Evolutionary conservation across 2,329 filamentous ascomycete species (phyloP).

Genomic region (Lachnellula suecica): DNA sequence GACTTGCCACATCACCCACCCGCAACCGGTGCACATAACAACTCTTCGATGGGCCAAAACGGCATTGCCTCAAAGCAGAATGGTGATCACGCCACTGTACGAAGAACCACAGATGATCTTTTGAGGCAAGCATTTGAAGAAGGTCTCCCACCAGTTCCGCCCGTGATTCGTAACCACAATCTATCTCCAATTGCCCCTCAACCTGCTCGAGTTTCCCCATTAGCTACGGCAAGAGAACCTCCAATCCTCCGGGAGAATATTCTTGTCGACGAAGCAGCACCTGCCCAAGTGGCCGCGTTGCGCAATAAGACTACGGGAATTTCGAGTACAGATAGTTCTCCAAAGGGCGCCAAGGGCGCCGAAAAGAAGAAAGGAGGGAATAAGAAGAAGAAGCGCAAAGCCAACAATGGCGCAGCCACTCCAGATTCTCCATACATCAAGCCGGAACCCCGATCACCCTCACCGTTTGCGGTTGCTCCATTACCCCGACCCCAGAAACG

Average conservation of each 20-base stretch:
- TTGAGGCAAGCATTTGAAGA: constrained; percentile 40
- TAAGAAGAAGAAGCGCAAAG: constrained; percentile 52
- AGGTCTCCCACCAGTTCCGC: constrained; percentile 51
- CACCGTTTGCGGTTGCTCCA: constrained; percentile 54
- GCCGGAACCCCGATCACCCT: constrained; percentile 62
- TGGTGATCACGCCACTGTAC: constrained; percentile 35
- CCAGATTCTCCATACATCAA: constrained; percentile 58
- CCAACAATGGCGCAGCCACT: constrained; percentile 42
- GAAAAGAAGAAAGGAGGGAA: constrained; percentile 48
- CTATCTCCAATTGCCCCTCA: constrained; percentile 73
- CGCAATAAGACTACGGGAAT: constrained; percentile 44
- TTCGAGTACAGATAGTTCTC: constrained; percentile 61
- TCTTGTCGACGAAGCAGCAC: constrained; percentile 29
- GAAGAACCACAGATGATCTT: constrained; percentile 36
- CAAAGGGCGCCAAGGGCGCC: constrained; percentile 49
- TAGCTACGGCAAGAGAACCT: constrained; percentile 45
- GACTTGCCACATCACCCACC: background rate
- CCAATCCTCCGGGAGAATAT: constrained; percentile 28
- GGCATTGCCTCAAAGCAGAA: constrained; percentile 20
- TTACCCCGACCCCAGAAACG: constrained; percentile 57
- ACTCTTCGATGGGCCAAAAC: background rate
- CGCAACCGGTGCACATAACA: background rate
- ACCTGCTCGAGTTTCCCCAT: constrained; percentile 65
- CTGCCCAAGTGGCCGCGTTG: constrained; percentile 58
- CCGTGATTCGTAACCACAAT: constrained; percentile 71